Evolutionary conservation across 306 rosid species (phyloP).

Genomic region (Sicyos edulis): DNA sequence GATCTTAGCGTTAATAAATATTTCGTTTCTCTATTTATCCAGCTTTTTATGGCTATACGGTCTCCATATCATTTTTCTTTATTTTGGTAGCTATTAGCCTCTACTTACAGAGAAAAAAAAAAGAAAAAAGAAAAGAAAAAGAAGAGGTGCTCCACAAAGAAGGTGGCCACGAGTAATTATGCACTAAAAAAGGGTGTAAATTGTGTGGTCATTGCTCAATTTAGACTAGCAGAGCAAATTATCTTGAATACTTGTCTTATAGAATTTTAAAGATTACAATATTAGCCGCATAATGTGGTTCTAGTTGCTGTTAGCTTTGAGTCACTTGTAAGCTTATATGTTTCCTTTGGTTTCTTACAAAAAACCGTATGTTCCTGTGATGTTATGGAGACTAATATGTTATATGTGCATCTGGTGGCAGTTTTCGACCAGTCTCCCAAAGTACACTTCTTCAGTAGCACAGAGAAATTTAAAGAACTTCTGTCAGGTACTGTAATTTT

Average conservation of each 20-base stretch:
- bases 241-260: too few relatives aligned
- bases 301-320: too few relatives aligned
- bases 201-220: too few relatives aligned
- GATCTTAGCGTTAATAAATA: background rate
- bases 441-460: slow-evolving; percentile 67
- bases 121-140: too few relatives aligned
- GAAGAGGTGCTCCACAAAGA: background rate
- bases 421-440: slow-evolving; percentile 73
- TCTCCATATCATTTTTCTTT: background rate
- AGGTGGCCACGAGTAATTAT: background rate
- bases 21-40: background rate
- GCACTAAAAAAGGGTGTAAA: too few relatives aligned
- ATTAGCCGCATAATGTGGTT: too few relatives aligned
- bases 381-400: slow-evolving; percentile 19
- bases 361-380: background rate
- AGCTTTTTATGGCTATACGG: background rate
- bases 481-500: slow-evolving; percentile 49
- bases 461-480: slow-evolving; percentile 71
- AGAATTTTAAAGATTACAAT: too few relatives aligned
- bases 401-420: slow-evolving; percentile 32
- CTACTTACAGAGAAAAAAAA: background rate
- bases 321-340: too few relatives aligned
- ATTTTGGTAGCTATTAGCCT: background rate
- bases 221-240: too few relatives aligned
- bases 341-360: too few relatives aligned